These are phyloP conservation scores for Helenozyma baotianmanensis DNA, from an alignment of 805 yeast species.

Conservation along the genomic window DNA sequence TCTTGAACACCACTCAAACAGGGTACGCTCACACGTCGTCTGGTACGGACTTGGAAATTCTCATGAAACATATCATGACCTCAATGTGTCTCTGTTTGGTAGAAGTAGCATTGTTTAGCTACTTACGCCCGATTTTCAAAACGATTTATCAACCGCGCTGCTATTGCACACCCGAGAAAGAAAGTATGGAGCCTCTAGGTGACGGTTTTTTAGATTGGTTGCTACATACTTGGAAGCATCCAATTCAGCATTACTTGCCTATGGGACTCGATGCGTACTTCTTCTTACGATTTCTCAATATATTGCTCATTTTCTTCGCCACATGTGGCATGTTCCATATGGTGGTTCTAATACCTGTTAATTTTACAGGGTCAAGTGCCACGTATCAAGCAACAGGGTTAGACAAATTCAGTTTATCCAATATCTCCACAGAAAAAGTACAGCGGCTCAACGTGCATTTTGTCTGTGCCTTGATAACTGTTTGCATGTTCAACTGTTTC, in stretches of 20 bases:
- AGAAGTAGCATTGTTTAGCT: slow-evolving; percentile 44
- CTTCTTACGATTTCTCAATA: slow-evolving; percentile 56
- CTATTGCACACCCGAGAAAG: slow-evolving; percentile 37
- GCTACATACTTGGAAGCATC: slow-evolving; percentile 33
- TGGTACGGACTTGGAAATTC: slow-evolving; percentile 54
- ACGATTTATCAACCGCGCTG: slow-evolving; percentile 53
- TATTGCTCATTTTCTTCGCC: slow-evolving; percentile 48
- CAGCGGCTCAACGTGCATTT: slow-evolving; percentile 58
- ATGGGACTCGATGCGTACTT: slow-evolving; percentile 74
- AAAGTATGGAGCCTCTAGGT: slow-evolving; percentile 34
- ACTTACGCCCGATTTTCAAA: slow-evolving; percentile 28
- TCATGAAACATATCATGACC: slow-evolving; percentile 51
- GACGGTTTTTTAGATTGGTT: slow-evolving; percentile 57
- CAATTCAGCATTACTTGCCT: slow-evolving; percentile 40
- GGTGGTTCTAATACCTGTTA: slow-evolving; percentile 62
- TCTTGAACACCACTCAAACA: slow-evolving; percentile 49
- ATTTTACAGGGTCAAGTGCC: slow-evolving; percentile 38
- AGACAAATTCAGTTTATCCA: slow-evolving; percentile 68
- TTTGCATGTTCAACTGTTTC: slow-evolving; percentile 53
- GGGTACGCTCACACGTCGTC: slow-evolving; percentile 56
- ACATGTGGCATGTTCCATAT: slow-evolving; percentile 51
- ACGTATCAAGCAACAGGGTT: slow-evolving; percentile 43
- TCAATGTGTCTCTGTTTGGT: slow-evolving; percentile 50
- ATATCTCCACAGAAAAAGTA: slow-evolving; percentile 52
- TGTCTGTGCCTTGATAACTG: slow-evolving; percentile 49